Base-by-base conservation (phyloP, 2,329 filamentous ascomycete genomes). In the Microascus cirrosus region DNA sequence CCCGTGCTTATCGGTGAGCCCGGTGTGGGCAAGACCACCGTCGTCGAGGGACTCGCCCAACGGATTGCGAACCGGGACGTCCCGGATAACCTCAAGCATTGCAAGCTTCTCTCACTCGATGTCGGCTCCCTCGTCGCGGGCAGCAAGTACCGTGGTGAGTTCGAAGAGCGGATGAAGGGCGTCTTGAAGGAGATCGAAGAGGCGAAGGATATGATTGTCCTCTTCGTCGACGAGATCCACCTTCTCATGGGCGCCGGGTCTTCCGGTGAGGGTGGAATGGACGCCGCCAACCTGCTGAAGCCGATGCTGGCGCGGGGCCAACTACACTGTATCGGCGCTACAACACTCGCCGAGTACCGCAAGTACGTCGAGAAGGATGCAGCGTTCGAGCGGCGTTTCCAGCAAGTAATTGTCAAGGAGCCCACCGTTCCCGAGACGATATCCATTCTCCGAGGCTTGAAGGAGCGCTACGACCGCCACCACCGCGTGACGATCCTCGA, bases 281-380 rank as follows among this genome's bases (percentile, higher is more conserved):
- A 99, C 69, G 94, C 94, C 55, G 94, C 94, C 66, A 99, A 99
- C 71, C 77, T 99, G 66, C 81, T 99, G 62, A 99, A 99, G 77
- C 94, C 94, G 59, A 97, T 97, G 93, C 83, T 99, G 64, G 94
- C 94, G 60, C 86, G 94, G 68, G 94, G 94, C 57, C 93, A 97
- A 71, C 79, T 99, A 60, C 94, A 99, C 79, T 99, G 94, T 68
- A 97, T 99, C 62, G 94, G 94, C 71, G 94, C 94, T 6, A 99
- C 94, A 1, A 99, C 94, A 1, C 81, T 99, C 59, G 84, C 85
- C 61, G 94, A 99, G 71, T 99, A 99, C 74, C 85, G 94, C 68
- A 99, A 99, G 73, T 97, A 99, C 73, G 96, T 99, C 62, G 94
- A 99, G 72, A 99, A 99, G 74, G 94, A 99, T 67, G 89, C 90